Conservation (phyloP, 192 early-diverging fungal species). For the Spizellomyces punctatus region DNA sequence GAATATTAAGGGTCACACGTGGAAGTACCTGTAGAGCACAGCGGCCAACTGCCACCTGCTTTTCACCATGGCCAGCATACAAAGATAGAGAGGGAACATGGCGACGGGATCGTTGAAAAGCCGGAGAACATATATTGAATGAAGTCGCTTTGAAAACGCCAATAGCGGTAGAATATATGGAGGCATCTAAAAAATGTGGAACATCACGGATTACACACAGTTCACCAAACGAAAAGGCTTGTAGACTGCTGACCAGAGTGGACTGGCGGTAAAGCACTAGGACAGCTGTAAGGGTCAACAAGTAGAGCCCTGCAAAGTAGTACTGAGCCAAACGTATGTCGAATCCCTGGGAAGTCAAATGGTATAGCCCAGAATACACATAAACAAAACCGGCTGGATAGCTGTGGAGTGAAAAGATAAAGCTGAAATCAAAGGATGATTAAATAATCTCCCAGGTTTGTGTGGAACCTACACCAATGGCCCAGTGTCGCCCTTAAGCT, state of each 20-base stretch:
- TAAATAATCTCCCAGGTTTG: not conserved
- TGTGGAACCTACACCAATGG: slow-evolving; percentile 73
- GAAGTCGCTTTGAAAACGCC: slow-evolving; percentile 78
- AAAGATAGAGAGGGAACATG: slow-evolving; percentile 79
- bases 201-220: not conserved
- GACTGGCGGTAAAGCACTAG: slow-evolving; percentile 68
- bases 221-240: not conserved
- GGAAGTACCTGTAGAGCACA: slow-evolving; percentile 67
- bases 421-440: not conserved
- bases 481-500: slow-evolving; percentile 85
- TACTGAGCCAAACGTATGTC: slow-evolving; percentile 78
- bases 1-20: not conserved
- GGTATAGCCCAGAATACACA: slow-evolving; percentile 73
- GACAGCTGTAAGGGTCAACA: slow-evolving; percentile 68
- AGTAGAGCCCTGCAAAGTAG: slow-evolving; percentile 78
- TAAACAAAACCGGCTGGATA: slow-evolving; percentile 96
- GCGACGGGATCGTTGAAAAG: slow-evolving; percentile 93
- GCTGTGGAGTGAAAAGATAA: slow-evolving; percentile 38
- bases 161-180: slow-evolving; percentile 67
- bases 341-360: slow-evolving; percentile 67
- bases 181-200: slow-evolving; percentile 53
- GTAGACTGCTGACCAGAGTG: slow-evolving; percentile 14
- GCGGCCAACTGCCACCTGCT: slow-evolving; percentile 52
- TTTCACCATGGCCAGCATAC: slow-evolving; percentile 65
- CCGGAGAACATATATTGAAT: slow-evolving; percentile 91